These are phyloP conservation scores for Chaetomium tenue DNA, from an alignment of 495 filamentous ascomycete species.

Conservation along the genomic window DNA sequence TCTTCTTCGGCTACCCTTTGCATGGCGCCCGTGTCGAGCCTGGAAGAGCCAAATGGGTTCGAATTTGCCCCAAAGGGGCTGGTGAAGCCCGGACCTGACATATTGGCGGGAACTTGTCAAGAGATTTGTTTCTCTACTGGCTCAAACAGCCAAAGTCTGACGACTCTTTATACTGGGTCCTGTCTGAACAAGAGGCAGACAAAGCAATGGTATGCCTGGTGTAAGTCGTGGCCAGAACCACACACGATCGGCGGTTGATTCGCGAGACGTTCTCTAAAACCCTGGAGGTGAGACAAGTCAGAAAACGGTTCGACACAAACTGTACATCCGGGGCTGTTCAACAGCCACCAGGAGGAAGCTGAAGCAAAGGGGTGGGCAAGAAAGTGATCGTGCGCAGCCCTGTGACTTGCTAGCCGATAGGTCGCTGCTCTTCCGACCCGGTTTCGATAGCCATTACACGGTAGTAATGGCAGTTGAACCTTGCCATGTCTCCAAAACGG, in stretches of 20 bases:
- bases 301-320: conserved; percentile 16
- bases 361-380: neutral
- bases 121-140: neutral
- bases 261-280: neutral
- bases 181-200: neutral
- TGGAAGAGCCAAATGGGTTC: conserved; percentile 51
- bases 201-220: neutral
- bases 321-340: neutral
- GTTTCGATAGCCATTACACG: neutral
- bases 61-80: conserved; percentile 54
- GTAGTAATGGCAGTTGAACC: neutral
- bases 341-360: neutral
- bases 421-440: conserved; percentile 16
- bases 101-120: conserved; percentile 21
- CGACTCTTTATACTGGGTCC: conserved; percentile 1
- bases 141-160: neutral
- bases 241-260: conserved; percentile 4
- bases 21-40: conserved; percentile 43
- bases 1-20: conserved; percentile 59
- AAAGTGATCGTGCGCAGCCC: neutral
- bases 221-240: neutral
- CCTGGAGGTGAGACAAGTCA: conserved; percentile 18
- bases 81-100: conserved; percentile 55
- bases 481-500: neutral
- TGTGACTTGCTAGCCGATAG: conserved; percentile 24